Evolutionary conservation across 495 filamentous ascomycete genomes (phyloP), one percentile per base, ranked within the genome.

Genomic region (Talaromyces wortmannii): DNA sequence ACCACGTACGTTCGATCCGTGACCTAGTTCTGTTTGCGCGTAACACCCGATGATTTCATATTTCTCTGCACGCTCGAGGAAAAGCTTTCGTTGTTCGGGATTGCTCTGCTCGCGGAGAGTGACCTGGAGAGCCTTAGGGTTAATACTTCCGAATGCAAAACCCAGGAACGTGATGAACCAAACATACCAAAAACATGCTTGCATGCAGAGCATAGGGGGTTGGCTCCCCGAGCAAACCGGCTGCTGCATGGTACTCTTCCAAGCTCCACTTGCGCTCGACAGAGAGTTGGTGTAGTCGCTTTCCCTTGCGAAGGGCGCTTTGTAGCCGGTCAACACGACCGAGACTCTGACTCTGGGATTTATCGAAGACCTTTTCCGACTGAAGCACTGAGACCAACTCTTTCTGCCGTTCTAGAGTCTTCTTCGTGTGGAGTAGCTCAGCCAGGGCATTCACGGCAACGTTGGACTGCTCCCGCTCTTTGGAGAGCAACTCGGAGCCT

Each of bases 11-110:
- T 90, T 89, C 11, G 79, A 85, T 5, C 87, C 87, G 62, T 90
- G 87, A 12, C 87, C 86, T 16, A 90, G 61, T 63, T 90, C 87
- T 0, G 87, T 89, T 66, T 90, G 87, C 2, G 86, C 87, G 63
- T 90, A 90, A 60, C 86, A 89, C 51, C 87, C 87, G 55, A 89
- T 82, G 53, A 81, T 78, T 65, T 88, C 68, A 64, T 87, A 88
- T 23, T 80, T 76, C 48, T 78, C 63, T 4, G 86, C 86, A 16
- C 69, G 78, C 53, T 84, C 77, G 53, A 85, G 72, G 77, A 88
- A 90, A 36, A 82, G 71, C 59, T 84, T 78, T 56, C 83, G 79
- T 63, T 90, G 87, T 63, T 88, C 85, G 10, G 83, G 75, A 18
- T 78, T 87, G 31, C 83, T 81, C 72, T 89, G 87, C 56, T 84